Conservation (phyloP, 192 early-diverging fungal genomes). For the Gonapodya prolifera region DNA sequence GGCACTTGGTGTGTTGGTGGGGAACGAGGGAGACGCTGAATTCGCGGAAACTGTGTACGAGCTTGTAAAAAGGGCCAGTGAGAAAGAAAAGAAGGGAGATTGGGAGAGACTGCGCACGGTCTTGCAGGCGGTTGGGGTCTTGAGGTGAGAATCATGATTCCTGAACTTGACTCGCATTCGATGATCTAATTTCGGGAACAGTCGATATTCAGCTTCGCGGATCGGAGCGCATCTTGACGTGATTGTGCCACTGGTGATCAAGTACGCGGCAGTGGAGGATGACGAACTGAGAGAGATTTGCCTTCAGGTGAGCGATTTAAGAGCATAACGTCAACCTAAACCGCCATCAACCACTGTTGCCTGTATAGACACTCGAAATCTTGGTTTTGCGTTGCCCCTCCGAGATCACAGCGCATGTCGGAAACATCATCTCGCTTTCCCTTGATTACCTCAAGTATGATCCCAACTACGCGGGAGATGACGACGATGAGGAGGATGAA, state of each 20-base stretch:
- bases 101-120: conserved; percentile 59
- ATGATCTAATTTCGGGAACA: conserved; percentile 16
- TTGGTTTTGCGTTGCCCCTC: conserved; percentile 66
- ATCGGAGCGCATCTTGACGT: conserved; percentile 49
- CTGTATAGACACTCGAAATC: conserved; percentile 61
- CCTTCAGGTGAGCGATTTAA: conserved; percentile 34
- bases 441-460: conserved; percentile 66
- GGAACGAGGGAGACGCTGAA: conserved; percentile 48
- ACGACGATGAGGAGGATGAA: conserved; percentile 44
- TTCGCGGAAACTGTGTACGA: conserved; percentile 52
- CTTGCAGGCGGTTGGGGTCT: conserved; percentile 53
- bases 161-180: not conserved
- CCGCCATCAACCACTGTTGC: no score
- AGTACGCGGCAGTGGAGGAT: conserved; percentile 46
- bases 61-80: conserved; percentile 36
- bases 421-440: conserved; percentile 40
- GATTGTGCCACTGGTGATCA: conserved; percentile 46
- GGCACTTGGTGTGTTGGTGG: conserved; percentile 55
- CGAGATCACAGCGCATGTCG: conserved; percentile 51
- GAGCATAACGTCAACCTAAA: not conserved
- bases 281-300: conserved; percentile 75
- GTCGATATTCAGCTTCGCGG: conserved; percentile 57
- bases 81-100: conserved; percentile 32
- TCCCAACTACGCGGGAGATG: conserved; percentile 70
- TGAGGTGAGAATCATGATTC: conserved; percentile 35